Conservation (phyloP, 1,284 basidiomycete genomes). For the Ceratobasidium sp. region DNA sequence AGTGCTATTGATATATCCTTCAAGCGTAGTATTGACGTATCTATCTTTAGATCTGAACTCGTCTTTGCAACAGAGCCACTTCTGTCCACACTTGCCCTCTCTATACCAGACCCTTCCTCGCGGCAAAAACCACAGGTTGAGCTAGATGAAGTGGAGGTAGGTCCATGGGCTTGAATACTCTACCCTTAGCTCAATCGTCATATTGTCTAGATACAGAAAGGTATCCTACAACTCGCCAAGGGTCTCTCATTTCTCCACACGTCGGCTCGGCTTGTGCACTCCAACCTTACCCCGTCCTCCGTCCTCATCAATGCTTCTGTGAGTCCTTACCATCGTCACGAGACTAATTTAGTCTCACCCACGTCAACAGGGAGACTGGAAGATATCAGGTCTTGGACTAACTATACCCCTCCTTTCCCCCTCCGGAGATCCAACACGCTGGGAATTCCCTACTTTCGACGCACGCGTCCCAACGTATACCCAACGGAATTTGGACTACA, state of each 20-base stretch:
- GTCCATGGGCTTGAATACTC: conserved; percentile 48
- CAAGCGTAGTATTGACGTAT: not conserved
- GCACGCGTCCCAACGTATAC: conserved; percentile 81
- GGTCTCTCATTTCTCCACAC: conserved; percentile 93
- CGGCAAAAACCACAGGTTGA: conserved; percentile 62
- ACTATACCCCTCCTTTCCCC: conserved; percentile 80
- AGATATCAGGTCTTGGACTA: conserved; percentile 89
- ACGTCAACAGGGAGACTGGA: conserved; percentile 92
- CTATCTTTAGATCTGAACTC: conserved; percentile 66
- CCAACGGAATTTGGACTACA: conserved; percentile 94
- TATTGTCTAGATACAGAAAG: conserved; percentile 87
- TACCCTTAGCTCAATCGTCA: too few relatives aligned
- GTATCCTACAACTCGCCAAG: conserved; percentile 92
- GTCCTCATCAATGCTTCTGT: conserved; percentile 89
- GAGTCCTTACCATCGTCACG: conserved; percentile 52
- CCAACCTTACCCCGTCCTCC: conserved; percentile 86
- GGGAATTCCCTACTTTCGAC: conserved; percentile 92
- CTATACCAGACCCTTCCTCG: conserved; percentile 69
- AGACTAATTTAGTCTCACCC: conserved; percentile 26
- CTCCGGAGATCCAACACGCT: conserved; percentile 79
- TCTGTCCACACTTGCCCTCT: conserved; percentile 78
- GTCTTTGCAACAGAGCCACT: conserved; percentile 94
- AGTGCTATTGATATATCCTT: not conserved
- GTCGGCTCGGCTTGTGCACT: conserved; percentile 91
- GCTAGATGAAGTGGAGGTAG: conserved; percentile 89